Evolutionary conservation across 495 filamentous ascomycete genomes (phyloP), one percentile per base, ranked within the genome.

Genomic region (Lasiosphaeria hispida): DNA sequence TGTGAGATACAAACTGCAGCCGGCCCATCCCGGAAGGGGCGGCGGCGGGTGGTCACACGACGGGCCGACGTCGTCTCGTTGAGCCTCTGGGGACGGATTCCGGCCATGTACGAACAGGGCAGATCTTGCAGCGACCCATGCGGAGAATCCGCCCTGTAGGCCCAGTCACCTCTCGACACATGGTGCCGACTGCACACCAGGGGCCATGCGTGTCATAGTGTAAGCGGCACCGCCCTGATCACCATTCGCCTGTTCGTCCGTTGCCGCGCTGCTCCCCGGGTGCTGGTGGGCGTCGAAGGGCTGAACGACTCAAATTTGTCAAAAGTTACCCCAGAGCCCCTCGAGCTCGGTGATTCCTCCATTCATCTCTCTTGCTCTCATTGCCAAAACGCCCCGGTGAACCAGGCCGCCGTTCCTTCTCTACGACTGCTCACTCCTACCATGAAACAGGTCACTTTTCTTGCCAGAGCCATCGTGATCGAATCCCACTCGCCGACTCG

Each of bases 131-230:
- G 54, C 50, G 40, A 44, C 47, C 43, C 36, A 57, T 59, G 59
- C 55, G 53, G 57, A 59, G 63, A 60, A 54, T 55, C 36, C 48
- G 35, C 48, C 48, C 45, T 38, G 53, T 17, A 54, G 18, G 55
- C 53, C 63, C 60, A 68, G 58, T 66, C 49, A 64, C 51, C 58
- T 33, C 54, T 44, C 33, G 61, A 64, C 64, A 57, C 60, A 55
- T 65, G 59, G 62, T 61, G 47, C 18, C 10, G 54, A 43, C 15
- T 18, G 39, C 35, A 42, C 34, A 37, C 53, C 35, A 14, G 13
- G 38, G 23, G 34, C 14, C 48, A 55, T 64, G 60, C 66, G 59
- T 64, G 61, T 63, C 60, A 65, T 63, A 30, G 23, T 30, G 23
- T 45, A 53, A 53, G 48, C 48, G 53, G 49, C 59, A 58, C 15